Conservation (phyloP, 768 basidiomycete species). For the Mycena maculata region DNA sequence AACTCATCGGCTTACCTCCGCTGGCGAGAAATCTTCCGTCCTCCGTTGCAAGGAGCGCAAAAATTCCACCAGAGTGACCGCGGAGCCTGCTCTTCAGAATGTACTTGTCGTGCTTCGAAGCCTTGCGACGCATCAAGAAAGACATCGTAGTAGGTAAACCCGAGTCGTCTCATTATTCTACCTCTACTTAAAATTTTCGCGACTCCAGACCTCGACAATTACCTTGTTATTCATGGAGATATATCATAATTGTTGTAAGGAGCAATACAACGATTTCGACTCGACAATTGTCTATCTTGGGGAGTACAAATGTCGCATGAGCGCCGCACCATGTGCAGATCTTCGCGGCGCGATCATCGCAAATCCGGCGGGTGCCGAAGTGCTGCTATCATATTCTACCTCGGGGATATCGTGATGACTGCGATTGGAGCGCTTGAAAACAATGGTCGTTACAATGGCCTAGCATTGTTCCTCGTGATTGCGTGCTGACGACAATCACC, state of each 20-base stretch:
- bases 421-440: neutral
- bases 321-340: neutral
- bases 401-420: constrained; percentile 13
- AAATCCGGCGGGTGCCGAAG: neutral
- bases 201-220: constrained; percentile 2
- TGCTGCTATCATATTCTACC: neutral
- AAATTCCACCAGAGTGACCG: constrained; percentile 30
- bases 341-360: constrained; percentile 2
- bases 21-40: constrained; percentile 30
- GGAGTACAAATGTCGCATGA: neutral
- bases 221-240: constrained; percentile 12
- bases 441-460: neutral
- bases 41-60: constrained; percentile 20
- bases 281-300: constrained; percentile 16
- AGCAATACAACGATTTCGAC: constrained; percentile 15
- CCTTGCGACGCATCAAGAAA: constrained; percentile 17
- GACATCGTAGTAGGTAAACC: constrained; percentile 14
- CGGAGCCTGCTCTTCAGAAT: constrained; percentile 13
- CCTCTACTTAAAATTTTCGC: constrained; percentile 14
- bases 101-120: constrained; percentile 21
- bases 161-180: constrained; percentile 6
- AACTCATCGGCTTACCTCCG: constrained; percentile 21
- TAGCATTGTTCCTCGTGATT: neutral
- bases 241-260: constrained; percentile 16
- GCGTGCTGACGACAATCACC: neutral